phyloP scores from a whole-genome alignment of 768 basidiomycete species.

The Chalciporus piperatus region DNA sequence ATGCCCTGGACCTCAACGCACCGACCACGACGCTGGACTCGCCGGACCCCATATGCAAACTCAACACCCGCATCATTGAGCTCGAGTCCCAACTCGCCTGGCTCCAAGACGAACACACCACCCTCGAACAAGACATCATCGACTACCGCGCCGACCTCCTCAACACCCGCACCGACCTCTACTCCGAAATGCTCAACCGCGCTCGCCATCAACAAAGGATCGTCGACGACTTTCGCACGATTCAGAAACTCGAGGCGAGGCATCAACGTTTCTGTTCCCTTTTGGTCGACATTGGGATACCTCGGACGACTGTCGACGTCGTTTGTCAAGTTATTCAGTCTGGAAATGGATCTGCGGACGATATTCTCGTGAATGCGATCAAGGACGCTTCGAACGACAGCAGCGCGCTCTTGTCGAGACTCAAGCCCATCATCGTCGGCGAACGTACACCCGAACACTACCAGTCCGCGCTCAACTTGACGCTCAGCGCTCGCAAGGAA shows the following conservation, averaged over 20 bases:
- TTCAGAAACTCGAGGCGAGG: conserved; percentile 26
- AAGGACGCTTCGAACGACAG: conserved; percentile 38
- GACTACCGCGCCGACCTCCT: conserved; percentile 29
- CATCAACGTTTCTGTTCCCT: conserved; percentile 23
- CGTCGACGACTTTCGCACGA: conserved; percentile 22
- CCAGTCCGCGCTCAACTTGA: conserved; percentile 43
- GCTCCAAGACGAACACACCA: conserved; percentile 15
- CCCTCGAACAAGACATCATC: conserved; percentile 26
- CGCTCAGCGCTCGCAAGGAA: conserved; percentile 43
- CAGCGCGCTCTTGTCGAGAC: conserved; percentile 42
- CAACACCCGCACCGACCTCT: conserved; percentile 28
- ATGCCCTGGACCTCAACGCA: conserved; percentile 12
- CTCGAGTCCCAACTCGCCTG: conserved; percentile 11
- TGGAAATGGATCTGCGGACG: conserved; percentile 36
- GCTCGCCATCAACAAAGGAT: conserved; percentile 26
- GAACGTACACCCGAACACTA: conserved; percentile 43
- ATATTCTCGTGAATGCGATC: conserved; percentile 43
- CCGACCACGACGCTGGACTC: conserved; percentile 6
- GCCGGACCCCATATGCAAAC: not conserved
- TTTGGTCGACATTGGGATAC: conserved; percentile 29
- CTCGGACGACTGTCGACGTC: conserved; percentile 18
- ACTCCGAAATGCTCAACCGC: conserved; percentile 26
- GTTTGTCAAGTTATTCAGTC: conserved; percentile 22
- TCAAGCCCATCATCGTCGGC: conserved; percentile 35
- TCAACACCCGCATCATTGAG: conserved; percentile 9